Conservation (phyloP, 805 yeast genomes). For the Wickerhamiella allomyrinae region DNA sequence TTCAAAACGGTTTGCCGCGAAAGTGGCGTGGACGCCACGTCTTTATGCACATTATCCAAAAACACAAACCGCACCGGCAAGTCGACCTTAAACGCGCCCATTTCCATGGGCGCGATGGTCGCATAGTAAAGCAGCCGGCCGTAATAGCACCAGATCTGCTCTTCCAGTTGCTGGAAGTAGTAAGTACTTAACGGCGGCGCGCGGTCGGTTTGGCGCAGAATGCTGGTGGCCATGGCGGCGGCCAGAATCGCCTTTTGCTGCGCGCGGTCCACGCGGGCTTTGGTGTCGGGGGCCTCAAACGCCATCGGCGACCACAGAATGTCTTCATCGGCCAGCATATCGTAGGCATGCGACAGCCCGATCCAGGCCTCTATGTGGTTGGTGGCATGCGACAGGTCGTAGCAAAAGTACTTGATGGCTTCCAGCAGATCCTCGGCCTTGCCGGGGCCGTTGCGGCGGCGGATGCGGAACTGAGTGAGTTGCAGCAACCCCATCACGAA, state of each 20-base stretch:
- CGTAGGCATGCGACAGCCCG: constrained; percentile 64
- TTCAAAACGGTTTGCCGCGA: constrained; percentile 20
- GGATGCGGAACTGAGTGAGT: constrained; percentile 49
- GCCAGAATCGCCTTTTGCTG: constrained; percentile 63
- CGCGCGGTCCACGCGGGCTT: constrained; percentile 41
- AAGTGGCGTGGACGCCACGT: constrained; percentile 7
- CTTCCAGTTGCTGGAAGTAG: constrained; percentile 27
- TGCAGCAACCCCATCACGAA: constrained; percentile 54
- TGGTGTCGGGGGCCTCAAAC: constrained; percentile 31
- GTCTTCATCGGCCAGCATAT: constrained; percentile 73
- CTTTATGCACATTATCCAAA: constrained; percentile 15
- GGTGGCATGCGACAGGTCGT: constrained; percentile 54
- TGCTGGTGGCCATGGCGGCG: constrained; percentile 56
- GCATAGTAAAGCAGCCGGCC: constrained; percentile 39
- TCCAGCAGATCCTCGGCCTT: constrained; percentile 68
- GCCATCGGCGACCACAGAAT: constrained; percentile 21
- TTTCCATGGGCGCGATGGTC: constrained; percentile 21
- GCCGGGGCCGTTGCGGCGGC: constrained; percentile 69
- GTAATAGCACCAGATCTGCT: constrained; percentile 37
- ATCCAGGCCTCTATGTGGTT: constrained; percentile 76
- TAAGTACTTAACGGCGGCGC: constrained; percentile 4
- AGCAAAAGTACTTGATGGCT: constrained; percentile 48
- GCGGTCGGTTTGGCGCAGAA: constrained; percentile 10
- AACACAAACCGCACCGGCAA: constrained; percentile 17
- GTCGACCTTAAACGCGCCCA: constrained; percentile 37